A percentile compares a stretch with the other conserved stretches of the same genome.
Evolutionary conservation across 2,329 filamentous ascomycete species (phyloP).

Genomic region (Periglandula ipomoeae): DNA sequence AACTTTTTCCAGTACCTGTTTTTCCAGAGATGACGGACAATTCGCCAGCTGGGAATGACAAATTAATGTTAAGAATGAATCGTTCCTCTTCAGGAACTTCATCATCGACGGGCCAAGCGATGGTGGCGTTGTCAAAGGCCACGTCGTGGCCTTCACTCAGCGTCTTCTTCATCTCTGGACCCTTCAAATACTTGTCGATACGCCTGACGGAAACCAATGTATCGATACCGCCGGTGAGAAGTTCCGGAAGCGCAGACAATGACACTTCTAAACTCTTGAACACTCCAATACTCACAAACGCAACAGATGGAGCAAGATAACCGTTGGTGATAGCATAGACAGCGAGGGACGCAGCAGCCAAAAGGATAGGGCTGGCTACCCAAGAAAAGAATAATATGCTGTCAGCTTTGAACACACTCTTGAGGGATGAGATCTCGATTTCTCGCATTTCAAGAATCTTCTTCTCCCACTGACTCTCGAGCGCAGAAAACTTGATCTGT

Average conservation of each 20-base stretch:
- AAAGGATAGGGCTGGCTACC: constrained; percentile 63
- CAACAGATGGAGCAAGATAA: constrained; percentile 58
- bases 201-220: constrained; percentile 63
- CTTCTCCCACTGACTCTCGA: constrained; percentile 65
- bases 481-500: constrained; percentile 76
- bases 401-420: constrained; percentile 57
- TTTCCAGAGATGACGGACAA: constrained; percentile 68
- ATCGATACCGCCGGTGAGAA: constrained; percentile 62
- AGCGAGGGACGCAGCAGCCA: constrained; percentile 62
- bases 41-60: constrained; percentile 59
- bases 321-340: constrained; percentile 58
- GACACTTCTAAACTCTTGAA: constrained; percentile 67
- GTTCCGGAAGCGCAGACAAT: constrained; percentile 61
- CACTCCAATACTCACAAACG: constrained; percentile 69
- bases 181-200: constrained; percentile 61
- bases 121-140: constrained; percentile 55
- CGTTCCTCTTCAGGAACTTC: constrained; percentile 46
- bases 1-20: constrained; percentile 69
- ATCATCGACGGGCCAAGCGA: constrained; percentile 66
- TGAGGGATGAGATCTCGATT: constrained; percentile 57
- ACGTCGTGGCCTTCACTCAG: constrained; percentile 49
- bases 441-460: constrained; percentile 56
- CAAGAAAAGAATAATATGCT: constrained; percentile 56
- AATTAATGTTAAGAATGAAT: constrained; percentile 56
- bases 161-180: constrained; percentile 52